Evolutionary conservation across 225 moss, liverwort and hornwort genomes (phyloP).

Genomic region (Physcomitrium patens): DNA sequence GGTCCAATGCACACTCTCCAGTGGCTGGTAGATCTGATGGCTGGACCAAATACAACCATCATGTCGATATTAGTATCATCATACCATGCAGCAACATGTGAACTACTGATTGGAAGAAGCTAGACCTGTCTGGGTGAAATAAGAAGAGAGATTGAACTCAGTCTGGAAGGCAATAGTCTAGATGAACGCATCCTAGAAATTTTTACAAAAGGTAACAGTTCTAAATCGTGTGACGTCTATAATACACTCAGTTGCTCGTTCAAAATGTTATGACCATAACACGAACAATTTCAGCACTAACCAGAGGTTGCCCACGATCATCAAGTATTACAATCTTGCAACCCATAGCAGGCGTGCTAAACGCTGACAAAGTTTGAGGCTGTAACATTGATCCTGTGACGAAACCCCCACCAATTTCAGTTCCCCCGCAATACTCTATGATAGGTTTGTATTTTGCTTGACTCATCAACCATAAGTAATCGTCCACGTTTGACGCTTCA

Average conservation of each 20-base stretch:
- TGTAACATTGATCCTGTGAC: slow-evolving; percentile 68
- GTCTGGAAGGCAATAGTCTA: neutral
- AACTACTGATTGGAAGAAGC: neutral
- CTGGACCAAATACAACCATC: slow-evolving; percentile 38
- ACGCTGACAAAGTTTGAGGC: slow-evolving; percentile 59
- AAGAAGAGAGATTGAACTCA: neutral
- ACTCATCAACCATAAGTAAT: slow-evolving; percentile 67
- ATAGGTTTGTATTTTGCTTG: slow-evolving; percentile 69
- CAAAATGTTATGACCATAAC: neutral
- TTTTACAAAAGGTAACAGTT: slow-evolving; percentile 6
- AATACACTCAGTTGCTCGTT: slow-evolving; percentile 3
- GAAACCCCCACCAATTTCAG: slow-evolving; percentile 72
- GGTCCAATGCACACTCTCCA: slow-evolving; percentile 63
- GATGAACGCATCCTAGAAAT: slow-evolving; percentile 7
- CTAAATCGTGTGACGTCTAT: neutral
- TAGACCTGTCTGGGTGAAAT: slow-evolving; percentile 11
- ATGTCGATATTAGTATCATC: slow-evolving; percentile 13
- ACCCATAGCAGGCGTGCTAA: slow-evolving; percentile 76
- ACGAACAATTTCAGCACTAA: slow-evolving; percentile 22
- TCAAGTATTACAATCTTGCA: slow-evolving; percentile 59
- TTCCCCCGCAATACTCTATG: slow-evolving; percentile 76
- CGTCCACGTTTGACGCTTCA: slow-evolving; percentile 66
- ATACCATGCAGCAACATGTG: slow-evolving; percentile 6
- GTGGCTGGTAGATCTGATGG: slow-evolving; percentile 42
- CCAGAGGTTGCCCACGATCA: slow-evolving; percentile 49